Evolutionary conservation across 129 eudicot genomes (phyloP).

Genomic region (Flaveria trinervia): DNA sequence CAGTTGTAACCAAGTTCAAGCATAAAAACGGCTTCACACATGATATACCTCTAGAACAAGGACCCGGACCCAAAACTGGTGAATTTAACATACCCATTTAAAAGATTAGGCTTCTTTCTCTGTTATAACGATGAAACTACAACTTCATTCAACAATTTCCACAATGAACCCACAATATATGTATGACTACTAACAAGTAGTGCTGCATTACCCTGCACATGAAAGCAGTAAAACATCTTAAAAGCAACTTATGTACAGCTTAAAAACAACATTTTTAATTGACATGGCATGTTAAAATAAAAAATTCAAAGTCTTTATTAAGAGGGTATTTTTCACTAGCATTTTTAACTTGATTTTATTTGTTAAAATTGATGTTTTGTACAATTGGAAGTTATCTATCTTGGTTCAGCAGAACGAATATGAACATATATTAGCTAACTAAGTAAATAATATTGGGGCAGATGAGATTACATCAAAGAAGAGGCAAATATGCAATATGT

Average conservation of each 20-base stretch:
- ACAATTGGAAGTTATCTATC: neutral
- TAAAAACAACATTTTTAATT: neutral
- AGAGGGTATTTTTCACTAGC: neutral
- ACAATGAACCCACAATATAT: neutral
- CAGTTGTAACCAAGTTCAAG: constrained; percentile 17
- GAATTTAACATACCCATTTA: neutral
- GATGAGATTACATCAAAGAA: too few species aligned
- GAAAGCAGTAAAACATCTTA: neutral
- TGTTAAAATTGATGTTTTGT: neutral
- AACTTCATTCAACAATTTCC: constrained; percentile 9
- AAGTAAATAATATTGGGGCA: too few species aligned
- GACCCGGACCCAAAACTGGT: neutral
- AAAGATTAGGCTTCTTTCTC: constrained; percentile 14
- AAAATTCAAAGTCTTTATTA: neutral
- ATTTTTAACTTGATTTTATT: neutral
- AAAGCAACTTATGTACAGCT: neutral
- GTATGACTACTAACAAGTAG: neutral
- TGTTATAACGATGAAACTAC: neutral
- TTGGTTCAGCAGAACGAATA: too few species aligned
- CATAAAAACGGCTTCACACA: constrained; percentile 24
- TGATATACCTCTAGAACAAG: constrained; percentile 23
- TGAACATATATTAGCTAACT: too few species aligned
- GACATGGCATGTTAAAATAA: neutral
- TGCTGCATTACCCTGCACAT: neutral
- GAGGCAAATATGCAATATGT: too few species aligned